These are phyloP conservation scores for Melampsora larici-populina DNA, from an alignment of 1,284 basidiomycete species.

Conservation along the genomic window DNA sequence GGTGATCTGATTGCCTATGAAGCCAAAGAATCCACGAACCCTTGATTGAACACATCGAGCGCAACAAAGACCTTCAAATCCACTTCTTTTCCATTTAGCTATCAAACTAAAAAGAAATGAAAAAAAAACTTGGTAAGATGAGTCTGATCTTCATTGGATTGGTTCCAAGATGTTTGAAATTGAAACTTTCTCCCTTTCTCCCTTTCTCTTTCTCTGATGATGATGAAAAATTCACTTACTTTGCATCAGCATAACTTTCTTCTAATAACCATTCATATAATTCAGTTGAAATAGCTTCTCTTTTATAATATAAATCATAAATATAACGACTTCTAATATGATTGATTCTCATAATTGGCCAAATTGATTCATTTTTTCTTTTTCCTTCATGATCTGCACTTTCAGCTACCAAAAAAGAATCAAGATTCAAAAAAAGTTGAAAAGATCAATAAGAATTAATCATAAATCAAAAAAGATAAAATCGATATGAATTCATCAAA, in stretches of 20 bases:
- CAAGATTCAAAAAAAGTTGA: neutral
- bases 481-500: too few relatives aligned
- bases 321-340: constrained; percentile 79
- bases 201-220: neutral
- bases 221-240: too few relatives aligned
- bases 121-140: neutral
- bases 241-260: constrained; percentile 93
- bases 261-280: constrained; percentile 98
- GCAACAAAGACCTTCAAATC: constrained; percentile 98
- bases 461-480: neutral
- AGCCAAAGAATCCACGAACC: constrained; percentile 58
- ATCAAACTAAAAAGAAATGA: constrained; percentile 66
- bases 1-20: neutral
- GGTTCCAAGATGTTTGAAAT: too few relatives aligned
- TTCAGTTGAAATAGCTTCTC: constrained; percentile 87
- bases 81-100: constrained; percentile 98
- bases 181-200: too few relatives aligned
- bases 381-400: constrained; percentile 97
- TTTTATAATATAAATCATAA: constrained; percentile 97
- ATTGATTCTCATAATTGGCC: constrained; percentile 98
- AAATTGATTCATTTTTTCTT: constrained; percentile 91
- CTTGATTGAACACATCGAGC: constrained; percentile 92
- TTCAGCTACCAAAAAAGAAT: constrained; percentile 60
- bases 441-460: too few relatives aligned
- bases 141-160: too few relatives aligned